Evolutionary conservation across 805 yeast genomes (phyloP).

Genomic region (Komagataella pastoris): DNA sequence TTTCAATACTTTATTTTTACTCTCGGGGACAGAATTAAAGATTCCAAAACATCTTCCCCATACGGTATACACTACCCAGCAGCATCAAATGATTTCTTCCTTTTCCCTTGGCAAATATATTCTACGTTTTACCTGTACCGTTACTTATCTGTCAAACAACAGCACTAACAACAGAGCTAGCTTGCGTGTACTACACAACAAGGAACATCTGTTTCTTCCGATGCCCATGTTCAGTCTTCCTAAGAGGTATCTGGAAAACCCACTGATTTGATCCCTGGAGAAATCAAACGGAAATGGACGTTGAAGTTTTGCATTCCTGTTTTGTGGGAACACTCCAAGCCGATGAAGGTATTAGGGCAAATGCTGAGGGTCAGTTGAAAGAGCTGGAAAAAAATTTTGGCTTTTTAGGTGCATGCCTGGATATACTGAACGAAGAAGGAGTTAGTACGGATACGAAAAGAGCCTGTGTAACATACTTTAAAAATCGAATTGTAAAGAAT

Average conservation of each 20-base stretch:
- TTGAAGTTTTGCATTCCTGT: slow-evolving; percentile 52
- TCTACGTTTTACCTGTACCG: no score
- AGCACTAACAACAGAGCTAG: no score
- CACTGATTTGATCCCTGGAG: background rate
- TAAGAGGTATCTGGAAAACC: background rate
- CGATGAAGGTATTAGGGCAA: slow-evolving; percentile 41
- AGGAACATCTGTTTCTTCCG: background rate
- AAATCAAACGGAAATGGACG: slow-evolving; percentile 40
- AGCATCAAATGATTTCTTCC: no score
- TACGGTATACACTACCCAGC: no score
- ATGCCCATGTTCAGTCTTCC: background rate
- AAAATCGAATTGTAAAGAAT: slow-evolving; percentile 52
- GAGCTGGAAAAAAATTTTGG: slow-evolving; percentile 50
- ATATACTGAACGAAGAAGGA: slow-evolving; percentile 44
- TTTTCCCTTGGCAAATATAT: no score
- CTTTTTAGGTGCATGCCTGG: slow-evolving; percentile 72
- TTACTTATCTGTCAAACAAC: no score
- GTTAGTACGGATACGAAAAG: slow-evolving; percentile 45
- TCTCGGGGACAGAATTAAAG: no score
- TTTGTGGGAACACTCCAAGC: slow-evolving; percentile 71
- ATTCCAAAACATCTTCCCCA: no score
- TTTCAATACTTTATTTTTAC: no score
- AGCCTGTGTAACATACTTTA: slow-evolving; percentile 81
- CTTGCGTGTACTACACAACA: background rate
- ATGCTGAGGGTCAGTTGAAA: slow-evolving; percentile 58